These are phyloP conservation scores for Hericium coralloides DNA, from an alignment of 768 basidiomycete species.

Conservation along the genomic window DNA sequence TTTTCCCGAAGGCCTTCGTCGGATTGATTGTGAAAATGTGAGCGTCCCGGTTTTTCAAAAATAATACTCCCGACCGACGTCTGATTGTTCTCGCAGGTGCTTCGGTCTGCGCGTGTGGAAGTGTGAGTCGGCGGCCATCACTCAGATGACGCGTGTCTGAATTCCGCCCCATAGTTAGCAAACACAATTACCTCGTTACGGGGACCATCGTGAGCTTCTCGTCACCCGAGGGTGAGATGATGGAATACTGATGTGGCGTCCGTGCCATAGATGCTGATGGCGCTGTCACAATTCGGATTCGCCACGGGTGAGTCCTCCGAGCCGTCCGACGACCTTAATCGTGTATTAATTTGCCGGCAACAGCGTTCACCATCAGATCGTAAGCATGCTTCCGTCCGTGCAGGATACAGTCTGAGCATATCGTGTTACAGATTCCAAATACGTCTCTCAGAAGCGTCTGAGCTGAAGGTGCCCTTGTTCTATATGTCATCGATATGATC, in stretches of 20 bases:
- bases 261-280: constrained; percentile 6
- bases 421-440: constrained; percentile 26
- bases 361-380: constrained; percentile 37
- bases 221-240: neutral
- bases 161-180: constrained; percentile 5
- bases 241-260: neutral
- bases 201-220: constrained; percentile 9
- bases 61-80: neutral
- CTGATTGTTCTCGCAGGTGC: constrained; percentile 7
- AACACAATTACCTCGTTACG: constrained; percentile 7
- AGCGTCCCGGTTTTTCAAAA: neutral
- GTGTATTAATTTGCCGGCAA: neutral
- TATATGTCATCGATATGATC: neutral
- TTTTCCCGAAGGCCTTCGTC: constrained; percentile 2
- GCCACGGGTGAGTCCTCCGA: neutral
- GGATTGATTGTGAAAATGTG: constrained; percentile 12
- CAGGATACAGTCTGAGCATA: no score
- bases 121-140: constrained; percentile 3
- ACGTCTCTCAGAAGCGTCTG: constrained; percentile 31
- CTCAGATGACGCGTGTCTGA: neutral
- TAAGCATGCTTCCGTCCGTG: constrained; percentile 15
- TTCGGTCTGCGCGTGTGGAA: constrained; percentile 15
- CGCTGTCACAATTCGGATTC: constrained; percentile 4
- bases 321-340: neutral
- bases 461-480: constrained; percentile 33